Conservation (phyloP, 208 protist species). For the Balamuthia mandrillaris region DNA sequence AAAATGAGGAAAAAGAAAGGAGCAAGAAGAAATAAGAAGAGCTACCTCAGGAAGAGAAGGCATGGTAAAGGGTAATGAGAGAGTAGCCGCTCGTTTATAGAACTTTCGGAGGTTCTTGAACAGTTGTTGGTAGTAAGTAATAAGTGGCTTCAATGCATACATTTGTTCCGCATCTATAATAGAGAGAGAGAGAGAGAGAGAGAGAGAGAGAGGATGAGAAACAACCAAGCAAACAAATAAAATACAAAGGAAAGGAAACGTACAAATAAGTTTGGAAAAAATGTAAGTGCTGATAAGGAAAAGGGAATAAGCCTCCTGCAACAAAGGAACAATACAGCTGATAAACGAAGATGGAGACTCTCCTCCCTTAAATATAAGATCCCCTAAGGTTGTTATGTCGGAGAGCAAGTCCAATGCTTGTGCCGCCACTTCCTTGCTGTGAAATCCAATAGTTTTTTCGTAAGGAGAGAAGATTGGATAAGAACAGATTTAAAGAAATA, state of each 20-base stretch:
- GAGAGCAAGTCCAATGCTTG: conserved; percentile 12
- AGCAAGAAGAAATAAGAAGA: neutral
- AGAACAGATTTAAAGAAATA: too few species aligned
- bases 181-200: too few species aligned
- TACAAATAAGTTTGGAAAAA: conserved; percentile 27
- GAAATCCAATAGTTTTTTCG: too few species aligned
- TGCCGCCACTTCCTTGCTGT: conserved; percentile 23
- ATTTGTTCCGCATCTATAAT: neutral
- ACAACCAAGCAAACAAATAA: too few species aligned
- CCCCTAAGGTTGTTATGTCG: neutral
- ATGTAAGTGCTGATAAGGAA: conserved; percentile 22
- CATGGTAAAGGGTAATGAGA: neutral
- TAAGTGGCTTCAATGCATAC: conserved; percentile 24
- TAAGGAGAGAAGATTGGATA: too few species aligned
- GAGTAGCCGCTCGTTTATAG: neutral
- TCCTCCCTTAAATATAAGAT: too few species aligned
- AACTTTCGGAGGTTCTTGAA: conserved; percentile 19
- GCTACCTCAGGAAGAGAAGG: neutral
- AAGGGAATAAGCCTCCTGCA: conserved; percentile 2
- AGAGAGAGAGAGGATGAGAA: too few species aligned
- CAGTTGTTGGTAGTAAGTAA: neutral
- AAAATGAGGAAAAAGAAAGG: neutral
- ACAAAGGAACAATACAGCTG: neutral
- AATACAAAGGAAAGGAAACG: too few species aligned
- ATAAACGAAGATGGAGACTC: too few species aligned